Evolutionary conservation across 345 rosid genomes (phyloP).

Genomic region (Bruguiera gymnorhiza): DNA sequence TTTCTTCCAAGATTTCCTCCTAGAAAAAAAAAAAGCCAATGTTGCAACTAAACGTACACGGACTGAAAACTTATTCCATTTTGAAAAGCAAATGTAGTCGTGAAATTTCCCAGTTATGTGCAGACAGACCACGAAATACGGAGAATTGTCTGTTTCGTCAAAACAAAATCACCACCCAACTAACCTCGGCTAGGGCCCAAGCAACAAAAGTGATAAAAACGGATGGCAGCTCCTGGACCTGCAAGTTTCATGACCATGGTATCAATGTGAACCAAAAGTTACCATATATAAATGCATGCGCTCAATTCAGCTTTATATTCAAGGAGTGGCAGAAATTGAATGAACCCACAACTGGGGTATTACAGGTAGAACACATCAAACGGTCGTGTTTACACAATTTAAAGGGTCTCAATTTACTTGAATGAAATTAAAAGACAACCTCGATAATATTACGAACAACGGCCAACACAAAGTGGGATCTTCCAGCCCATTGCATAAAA

Average conservation of each 20-base stretch:
- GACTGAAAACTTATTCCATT: too few relatives aligned
- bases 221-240: slow-evolving; percentile 70
- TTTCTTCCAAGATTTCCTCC: too few relatives aligned
- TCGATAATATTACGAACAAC: slow-evolving; percentile 47
- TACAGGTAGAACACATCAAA: too few relatives aligned
- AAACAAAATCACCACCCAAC: slow-evolving; percentile 10
- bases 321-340: not conserved
- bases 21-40: too few relatives aligned
- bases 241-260: slow-evolving; percentile 1
- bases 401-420: too few relatives aligned
- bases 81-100: not conserved
- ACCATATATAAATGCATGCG: not conserved
- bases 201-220: slow-evolving; percentile 63
- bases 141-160: slow-evolving; percentile 1
- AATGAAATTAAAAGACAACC: slow-evolving; percentile 34
- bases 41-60: too few relatives aligned
- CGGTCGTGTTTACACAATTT: too few relatives aligned
- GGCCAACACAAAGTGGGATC: slow-evolving; percentile 58
- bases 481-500: slow-evolving; percentile 80
- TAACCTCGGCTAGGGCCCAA: slow-evolving; percentile 74
- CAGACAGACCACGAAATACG: slow-evolving; percentile 3
- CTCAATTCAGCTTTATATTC: not conserved
- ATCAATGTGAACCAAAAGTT: not conserved
- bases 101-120: not conserved
- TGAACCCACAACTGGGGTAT: not conserved